Evolutionary conservation across 2,329 filamentous ascomycete species (phyloP), one percentile per base, ranked within the genome.

Genomic region (Epichloe aotearoae): DNA sequence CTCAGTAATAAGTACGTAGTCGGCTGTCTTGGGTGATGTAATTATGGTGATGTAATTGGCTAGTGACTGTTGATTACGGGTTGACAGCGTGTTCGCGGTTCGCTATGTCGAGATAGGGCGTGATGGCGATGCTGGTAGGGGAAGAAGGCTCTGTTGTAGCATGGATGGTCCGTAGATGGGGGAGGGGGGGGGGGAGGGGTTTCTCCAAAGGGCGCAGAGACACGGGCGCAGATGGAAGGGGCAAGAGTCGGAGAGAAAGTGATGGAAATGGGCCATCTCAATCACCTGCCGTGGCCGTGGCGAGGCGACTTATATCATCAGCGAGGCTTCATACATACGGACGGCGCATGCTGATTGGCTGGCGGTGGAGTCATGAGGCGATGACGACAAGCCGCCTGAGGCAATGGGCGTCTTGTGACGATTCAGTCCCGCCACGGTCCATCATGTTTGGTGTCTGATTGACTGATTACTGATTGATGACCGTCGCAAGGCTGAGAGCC

Each of bases 281-380:
- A 17, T 17, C 23, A 19, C 30, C 37, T 15, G 12, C 30, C 15
- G 15, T 23, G 20, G 43, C 17, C 26, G 44, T 47, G 42, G 23
- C 49, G 47, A 49, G 15, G n/a, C n/a, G 49, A 50, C 36, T 50
- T 50, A 50, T 50, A 50, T 45, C 49, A 40, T 15, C n/a, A 38
- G 20, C 23, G 38, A 6, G 23, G 33, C n/a, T 19, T 26, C 12
- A 19, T 23, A 5, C 12, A 19, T 23, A 5, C 4, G 33, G 15
- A 26, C 12, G 30, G 7, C 10, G 3, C 41, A 43, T 41, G 52
- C 43, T 58, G 56, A 59, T 59, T 59, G 57, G 58, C 37, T 30
- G 30, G 33, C 33, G 49, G 44, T 45, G 51, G 56, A 59, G 58
- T 60, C 58, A 60, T 59, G 47, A 36, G 47, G 47, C 47, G 39